These are phyloP conservation scores for Albizia julibrissin DNA, from an alignment of 306 rosid genomes.

Conservation along the genomic window DNA sequence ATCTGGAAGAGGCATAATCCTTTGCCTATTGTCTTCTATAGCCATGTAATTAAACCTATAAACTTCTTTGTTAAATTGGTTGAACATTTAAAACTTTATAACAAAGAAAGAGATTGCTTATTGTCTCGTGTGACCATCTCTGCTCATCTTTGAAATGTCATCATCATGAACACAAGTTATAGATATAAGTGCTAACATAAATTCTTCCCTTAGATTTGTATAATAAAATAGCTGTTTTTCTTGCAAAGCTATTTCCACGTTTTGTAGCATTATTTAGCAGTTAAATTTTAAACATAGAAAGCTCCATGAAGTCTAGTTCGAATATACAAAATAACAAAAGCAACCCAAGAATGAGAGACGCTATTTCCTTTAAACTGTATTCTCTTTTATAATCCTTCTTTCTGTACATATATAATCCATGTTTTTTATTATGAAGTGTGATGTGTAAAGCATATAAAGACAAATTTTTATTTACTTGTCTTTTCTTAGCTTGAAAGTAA, in stretches of 20 bases:
- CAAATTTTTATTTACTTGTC: constrained; percentile 53
- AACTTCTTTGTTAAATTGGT: constrained; percentile 41
- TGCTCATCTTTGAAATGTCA: constrained; percentile 23
- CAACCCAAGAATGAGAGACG: neutral
- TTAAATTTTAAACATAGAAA: constrained; percentile 3
- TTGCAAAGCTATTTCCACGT: constrained; percentile 11
- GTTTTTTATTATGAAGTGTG: neutral
- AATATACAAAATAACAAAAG: neutral
- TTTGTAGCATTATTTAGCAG: neutral
- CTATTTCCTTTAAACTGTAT: neutral
- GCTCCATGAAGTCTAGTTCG: constrained; percentile 5
- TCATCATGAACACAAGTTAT: constrained; percentile 9
- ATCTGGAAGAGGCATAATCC: constrained; percentile 86
- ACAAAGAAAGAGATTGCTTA: constrained; percentile 26
- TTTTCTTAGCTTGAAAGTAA: constrained; percentile 82
- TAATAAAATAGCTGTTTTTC: constrained; percentile 14
- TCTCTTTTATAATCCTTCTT: neutral
- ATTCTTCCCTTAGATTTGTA: constrained; percentile 8
- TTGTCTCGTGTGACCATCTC: constrained; percentile 54
- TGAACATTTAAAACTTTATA: constrained; percentile 18
- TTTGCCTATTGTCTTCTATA: constrained; percentile 74
- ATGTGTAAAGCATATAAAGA: neutral
- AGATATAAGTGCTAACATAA: constrained; percentile 9
- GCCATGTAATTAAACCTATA: constrained; percentile 92
- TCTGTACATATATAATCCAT: neutral